Evolutionary conservation across 2,329 filamentous ascomycete genomes (phyloP), one percentile per base, ranked within the genome.

Genomic region (Arthrobotrys musiformis): DNA sequence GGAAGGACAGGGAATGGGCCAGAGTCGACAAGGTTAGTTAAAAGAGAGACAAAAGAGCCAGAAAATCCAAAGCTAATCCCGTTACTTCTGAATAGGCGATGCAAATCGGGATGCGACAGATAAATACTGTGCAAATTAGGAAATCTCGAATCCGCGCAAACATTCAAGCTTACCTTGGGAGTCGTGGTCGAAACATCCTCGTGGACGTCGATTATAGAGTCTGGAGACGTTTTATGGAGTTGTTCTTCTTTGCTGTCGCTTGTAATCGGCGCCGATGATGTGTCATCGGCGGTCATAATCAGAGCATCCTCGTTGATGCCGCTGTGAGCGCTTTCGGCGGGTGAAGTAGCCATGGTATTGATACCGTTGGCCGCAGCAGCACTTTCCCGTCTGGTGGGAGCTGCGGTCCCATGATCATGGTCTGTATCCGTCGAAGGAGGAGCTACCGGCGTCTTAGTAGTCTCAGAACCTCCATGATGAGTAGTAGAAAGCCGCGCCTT

Each of bases 101-200:
- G 56, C 48, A 52, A 58, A 69, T 76, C 44, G 62, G 54, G 35
- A 42, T 50, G 63, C 37, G 64, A 64, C 63, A 56, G 50, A 28
- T 56, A 5, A n/a, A n/a, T n/a, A n/a, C n/a, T 58, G 54, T 58
- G 52, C 72, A 70, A 66, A 76, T 69, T 64, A 69, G 72, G 72
- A 70, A 75, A 75, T 58, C 61, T 75, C 42, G 48, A 64, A 66
- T 33, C 28, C 58, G 72, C 63, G n/a, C 72, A 69, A 70, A 76
- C 72, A 70, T n/a, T n/a, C 40, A 69, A n/a, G 40, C 70, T 68
- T 48, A 74, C 64, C 58, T 62, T 58, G 17, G 58, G 9, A 58
- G 56, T 40, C n/a, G n/a, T n/a, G n/a, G n/a, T n/a, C n/a, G n/a
- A n/a, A 7, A 15, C 56, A 22, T 46, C 33, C 17, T 58, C 33